These are phyloP conservation scores for Trichocomaceae sp. DNA, from an alignment of 2,329 filamentous ascomycete genomes.

Conservation along the genomic window DNA sequence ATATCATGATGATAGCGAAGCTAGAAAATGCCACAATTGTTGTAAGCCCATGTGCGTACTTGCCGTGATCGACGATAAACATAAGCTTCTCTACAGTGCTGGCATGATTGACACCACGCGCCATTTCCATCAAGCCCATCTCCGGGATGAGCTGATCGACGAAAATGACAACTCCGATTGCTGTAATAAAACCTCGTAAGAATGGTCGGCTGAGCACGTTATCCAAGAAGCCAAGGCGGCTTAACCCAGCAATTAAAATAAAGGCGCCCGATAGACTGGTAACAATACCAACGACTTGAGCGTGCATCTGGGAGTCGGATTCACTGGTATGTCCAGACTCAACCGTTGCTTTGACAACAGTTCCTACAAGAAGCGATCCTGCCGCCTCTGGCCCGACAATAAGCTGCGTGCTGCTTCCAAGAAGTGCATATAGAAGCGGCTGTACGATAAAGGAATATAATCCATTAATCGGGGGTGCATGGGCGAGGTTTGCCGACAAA, in stretches of 20 bases:
- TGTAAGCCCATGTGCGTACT: conserved; percentile 66
- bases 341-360: conserved; percentile 72
- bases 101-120: conserved; percentile 69
- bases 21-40: conserved; percentile 68
- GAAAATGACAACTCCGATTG: conserved; percentile 91
- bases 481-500: conserved; percentile 82
- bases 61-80: conserved; percentile 65
- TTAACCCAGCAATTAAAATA: conserved; percentile 79
- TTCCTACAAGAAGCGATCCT: conserved; percentile 82
- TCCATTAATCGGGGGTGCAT: conserved; percentile 87
- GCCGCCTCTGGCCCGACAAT: conserved; percentile 92
- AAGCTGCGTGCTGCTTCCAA: conserved; percentile 89
- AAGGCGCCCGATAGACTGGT: conserved; percentile 82
- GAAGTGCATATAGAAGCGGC: conserved; percentile 79
- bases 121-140: conserved; percentile 64
- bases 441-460: conserved; percentile 92
- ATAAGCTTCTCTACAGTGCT: conserved; percentile 79
- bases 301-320: conserved; percentile 65
- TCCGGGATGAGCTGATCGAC: conserved; percentile 93
- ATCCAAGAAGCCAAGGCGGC: conserved; percentile 83
- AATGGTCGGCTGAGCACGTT: conserved; percentile 91
- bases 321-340: conserved; percentile 59
- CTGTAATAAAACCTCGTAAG: conserved; percentile 89
- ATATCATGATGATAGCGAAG: conserved; percentile 85
- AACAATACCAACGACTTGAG: conserved; percentile 78